Evolutionary conservation across 495 filamentous ascomycete species (phyloP), one percentile per base, ranked within the genome.

Genomic region (Penicillium desertorum): DNA sequence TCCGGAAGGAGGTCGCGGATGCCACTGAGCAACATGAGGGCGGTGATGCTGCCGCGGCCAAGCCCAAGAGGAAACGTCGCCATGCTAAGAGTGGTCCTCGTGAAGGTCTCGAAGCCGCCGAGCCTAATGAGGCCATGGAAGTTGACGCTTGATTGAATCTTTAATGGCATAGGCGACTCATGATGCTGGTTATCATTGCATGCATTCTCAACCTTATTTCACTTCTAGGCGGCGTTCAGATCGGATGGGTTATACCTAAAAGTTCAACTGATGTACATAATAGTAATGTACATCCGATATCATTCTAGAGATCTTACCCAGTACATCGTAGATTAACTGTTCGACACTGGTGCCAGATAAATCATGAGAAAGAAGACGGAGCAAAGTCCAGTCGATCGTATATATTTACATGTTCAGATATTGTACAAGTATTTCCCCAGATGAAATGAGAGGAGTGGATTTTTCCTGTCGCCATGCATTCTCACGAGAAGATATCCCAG

Each of bases 61-160:
- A 70, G 44, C 57, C 61, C 57, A 82, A 76, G 65, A 77, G 82
- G 56, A 82, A 73, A 62, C 69, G 79, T 29, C 78, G 77, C 58
- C 76, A 79, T 60, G 66, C 75, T 43, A 75, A 73, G 54, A 45
- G 68, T 37, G 50, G 68, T 37, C 68, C 61, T 54, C 55, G 44
- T 27, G 67, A 61, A 43, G 62, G 32, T 16, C 45, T 64, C 44
- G 66, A 48, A 27, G 51, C 42, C 47, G 36, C 56, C 12, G 61
- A 62, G 55, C 54, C 59, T 57, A 58, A 41, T 11, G 61, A 67
- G 41, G 54, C 61, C 29, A 62, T 64, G 65, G 65, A 71, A 29
- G 64, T 62, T 27, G 64, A 67, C n/a, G 56, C 54, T 45, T 66
- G 51, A 62, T 54, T 47, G 10, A 27, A 45, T 54, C 42, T 25